Evolutionary conservation across 1,284 basidiomycete genomes (phyloP).

Genomic region (Coniferiporia sulphurascens): DNA sequence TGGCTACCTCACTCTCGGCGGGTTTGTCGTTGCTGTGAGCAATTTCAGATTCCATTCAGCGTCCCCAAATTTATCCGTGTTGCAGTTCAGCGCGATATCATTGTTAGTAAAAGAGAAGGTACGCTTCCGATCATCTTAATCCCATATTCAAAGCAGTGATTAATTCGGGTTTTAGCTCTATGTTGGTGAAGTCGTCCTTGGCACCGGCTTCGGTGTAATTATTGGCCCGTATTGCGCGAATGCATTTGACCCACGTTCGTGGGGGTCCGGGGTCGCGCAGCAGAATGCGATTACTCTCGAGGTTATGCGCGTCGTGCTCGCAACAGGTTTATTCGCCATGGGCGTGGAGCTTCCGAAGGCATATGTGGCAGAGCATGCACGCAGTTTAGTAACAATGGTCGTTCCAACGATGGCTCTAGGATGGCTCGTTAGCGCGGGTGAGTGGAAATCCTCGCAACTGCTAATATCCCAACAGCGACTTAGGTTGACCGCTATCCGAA

Average conservation of each 20-base stretch:
- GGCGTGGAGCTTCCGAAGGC: conserved; percentile 67
- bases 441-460: conserved; percentile 15
- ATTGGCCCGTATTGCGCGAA: conserved; percentile 73
- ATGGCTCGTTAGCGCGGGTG: conserved; percentile 64
- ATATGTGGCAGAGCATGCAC: conserved; percentile 60
- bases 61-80: neutral
- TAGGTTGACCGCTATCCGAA: neutral
- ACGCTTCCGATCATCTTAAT: neutral
- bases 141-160: neutral
- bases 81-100: conserved; percentile 75
- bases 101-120: conserved; percentile 80
- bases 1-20: conserved; percentile 70
- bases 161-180: conserved; percentile 47
- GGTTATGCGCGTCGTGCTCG: conserved; percentile 66
- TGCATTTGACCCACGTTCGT: conserved; percentile 76
- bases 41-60: neutral
- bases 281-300: conserved; percentile 72
- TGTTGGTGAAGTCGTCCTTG: conserved; percentile 90
- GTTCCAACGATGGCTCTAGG: conserved; percentile 78
- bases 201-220: conserved; percentile 72
- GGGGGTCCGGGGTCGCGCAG: conserved; percentile 42
- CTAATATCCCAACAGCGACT: no score
- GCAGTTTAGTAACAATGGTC: conserved; percentile 58
- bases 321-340: conserved; percentile 66
- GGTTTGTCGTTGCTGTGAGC: conserved; percentile 63